Evolutionary conservation across 2,329 filamentous ascomycete species (phyloP), one percentile per base, ranked within the genome.

Genomic region (Neoscytalidium dimidiatum): DNA sequence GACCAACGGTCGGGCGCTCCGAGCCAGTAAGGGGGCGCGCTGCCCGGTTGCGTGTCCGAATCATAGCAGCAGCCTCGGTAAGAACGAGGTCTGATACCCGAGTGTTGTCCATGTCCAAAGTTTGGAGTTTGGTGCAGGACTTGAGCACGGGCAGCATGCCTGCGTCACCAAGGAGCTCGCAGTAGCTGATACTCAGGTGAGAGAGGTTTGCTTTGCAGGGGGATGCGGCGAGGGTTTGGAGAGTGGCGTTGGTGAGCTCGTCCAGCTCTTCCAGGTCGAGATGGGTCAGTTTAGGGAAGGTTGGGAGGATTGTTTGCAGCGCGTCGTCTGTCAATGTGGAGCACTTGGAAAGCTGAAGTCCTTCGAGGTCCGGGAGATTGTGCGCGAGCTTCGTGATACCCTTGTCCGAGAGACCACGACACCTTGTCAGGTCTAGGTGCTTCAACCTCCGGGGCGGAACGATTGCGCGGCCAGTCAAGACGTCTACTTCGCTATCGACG

Each of bases 71-170:
- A 1, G 94, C 92, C 81, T 97, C 94, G 64, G 89, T 86, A 9
- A 98, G 86, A 4, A 92, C 89, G 1, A 97, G 85, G 72, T 98
- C 92, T 17, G 92, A 94, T 68, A 97, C 88, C 52, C 91, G 88
- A 0, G 94, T 98, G 76, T 98, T 98, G 80, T 99, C 95, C 83
- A 98, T 89, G 61, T 96, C 92, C 14, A 96, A 80, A 31, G 84
- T 91, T 53, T 83, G 83, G 14, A 98, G 83, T 14, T 80, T 84
- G 0, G 85, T 83, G 76, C 93, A 96, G 31, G 84, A 85, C 72
- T 92, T 92, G 69, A 98, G 83, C 2, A 97, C 82, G 0, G 91
- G 91, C 0, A 97, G 82, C 86, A 97, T 90, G 64, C 94, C 94
- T 0, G 83, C 80, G 73, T 98, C 95, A 26, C 92, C 89, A 2